Base-by-base conservation (phyloP, 805 yeast genomes). In the Pichia ethanolica region DNA sequence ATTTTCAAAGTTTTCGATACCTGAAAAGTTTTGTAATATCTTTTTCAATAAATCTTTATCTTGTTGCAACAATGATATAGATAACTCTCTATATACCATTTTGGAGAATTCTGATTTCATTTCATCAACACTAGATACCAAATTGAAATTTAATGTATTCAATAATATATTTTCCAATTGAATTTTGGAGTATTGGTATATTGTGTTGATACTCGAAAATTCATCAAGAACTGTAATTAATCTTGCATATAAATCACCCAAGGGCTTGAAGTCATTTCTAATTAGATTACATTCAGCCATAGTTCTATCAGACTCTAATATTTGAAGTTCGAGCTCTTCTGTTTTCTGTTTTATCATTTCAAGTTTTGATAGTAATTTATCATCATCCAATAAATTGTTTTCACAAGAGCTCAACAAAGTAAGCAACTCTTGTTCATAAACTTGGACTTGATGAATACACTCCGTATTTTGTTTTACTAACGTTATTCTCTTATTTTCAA, bases 301-400 rank as follows among this genome's bases (percentile, higher is more conserved):
- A 4, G 88, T 77, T 7, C 59, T 58, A 3, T 70, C 69, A 0
- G 90, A 78, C 47, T 82, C 82, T 2, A 53, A 56, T 50, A 86
- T 71, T 59, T 83, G 81, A 2, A 49, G 48, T 36, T 77, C 75
- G 13, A 88, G 74, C 14, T 73, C 72, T 0, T 53, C 56, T 0
- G 95, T 71, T 55, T 89, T 89, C 0, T 60, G 52, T 59, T 91
- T 90, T 46, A 91, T 65, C 1, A 58, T 62, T 56, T 86, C 93
- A 44, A 90, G 68, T 1, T 83, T 78, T 5, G 71, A 65, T 14
- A 86, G 61, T 3, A 89, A 65, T 0, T 67, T 71, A 47, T 81
- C 81, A 61, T 85, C 81, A 6, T 89, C 95, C 34, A 90, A 68
- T 26, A 90, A 73, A 47, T 75, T 78, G 0, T 85, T 84, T 25